These are phyloP conservation scores for Phytophthora hybrid DNA, from an alignment of 352 stramenopile species.

Conservation along the genomic window DNA sequence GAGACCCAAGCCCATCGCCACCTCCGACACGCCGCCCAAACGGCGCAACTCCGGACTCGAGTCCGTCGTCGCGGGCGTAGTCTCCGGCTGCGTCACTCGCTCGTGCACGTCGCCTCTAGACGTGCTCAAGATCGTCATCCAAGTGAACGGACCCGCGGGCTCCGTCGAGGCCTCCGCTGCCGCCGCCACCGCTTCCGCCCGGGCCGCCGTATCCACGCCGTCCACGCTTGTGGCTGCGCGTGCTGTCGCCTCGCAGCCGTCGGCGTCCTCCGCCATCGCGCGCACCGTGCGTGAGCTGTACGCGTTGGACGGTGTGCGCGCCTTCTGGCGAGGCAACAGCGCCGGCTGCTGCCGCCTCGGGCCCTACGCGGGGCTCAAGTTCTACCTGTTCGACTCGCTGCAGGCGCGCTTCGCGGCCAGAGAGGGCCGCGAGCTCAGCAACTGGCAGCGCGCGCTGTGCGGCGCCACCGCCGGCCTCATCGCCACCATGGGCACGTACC, in stretches of 20 bases:
- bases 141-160: slow-evolving; percentile 62
- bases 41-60: slow-evolving; percentile 51
- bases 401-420: slow-evolving; percentile 50
- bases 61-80: slow-evolving; percentile 75
- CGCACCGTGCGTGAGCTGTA: slow-evolving; percentile 71
- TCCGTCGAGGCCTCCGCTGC: slow-evolving; percentile 16
- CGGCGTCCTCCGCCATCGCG: slow-evolving; percentile 48
- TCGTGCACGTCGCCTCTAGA: slow-evolving; percentile 85
- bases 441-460: slow-evolving; percentile 62
- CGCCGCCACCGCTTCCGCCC: neutral
- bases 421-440: slow-evolving; percentile 46
- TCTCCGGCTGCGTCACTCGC: slow-evolving; percentile 83
- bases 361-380: slow-evolving; percentile 84
- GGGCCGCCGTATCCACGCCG: slow-evolving; percentile 16
- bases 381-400: slow-evolving; percentile 80
- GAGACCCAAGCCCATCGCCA: slow-evolving; percentile 16
- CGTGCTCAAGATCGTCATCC: slow-evolving; percentile 88
- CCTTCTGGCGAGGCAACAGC: slow-evolving; percentile 85
- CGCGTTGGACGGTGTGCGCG: slow-evolving; percentile 65
- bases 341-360: slow-evolving; percentile 81
- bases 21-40: neutral
- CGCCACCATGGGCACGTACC: slow-evolving; percentile 81
- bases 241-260: slow-evolving; percentile 36
- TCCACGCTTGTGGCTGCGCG: slow-evolving; percentile 39
- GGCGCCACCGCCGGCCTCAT: slow-evolving; percentile 69